Evolutionary conservation across 2,329 filamentous ascomycete genomes (phyloP).

Genomic region (Cladosporium sp.): DNA sequence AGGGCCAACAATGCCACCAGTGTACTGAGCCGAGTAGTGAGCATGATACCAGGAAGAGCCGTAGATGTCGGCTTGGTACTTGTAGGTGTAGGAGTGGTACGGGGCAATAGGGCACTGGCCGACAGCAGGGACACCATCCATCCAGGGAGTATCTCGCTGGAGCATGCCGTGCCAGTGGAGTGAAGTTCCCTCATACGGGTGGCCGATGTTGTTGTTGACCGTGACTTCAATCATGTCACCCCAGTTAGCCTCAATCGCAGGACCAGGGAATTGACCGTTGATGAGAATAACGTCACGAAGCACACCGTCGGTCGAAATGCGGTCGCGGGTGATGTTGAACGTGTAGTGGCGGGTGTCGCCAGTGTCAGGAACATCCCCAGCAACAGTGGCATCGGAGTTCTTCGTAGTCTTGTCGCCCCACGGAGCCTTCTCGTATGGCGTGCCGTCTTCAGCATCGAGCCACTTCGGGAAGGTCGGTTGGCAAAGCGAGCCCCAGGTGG

Average conservation of each 20-base stretch:
- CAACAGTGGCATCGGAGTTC: constrained; percentile 26
- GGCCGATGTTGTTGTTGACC: constrained; percentile 33
- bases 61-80: constrained; percentile 36
- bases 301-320: constrained; percentile 26
- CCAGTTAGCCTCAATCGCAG: constrained; percentile 34
- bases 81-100: constrained; percentile 36
- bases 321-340: constrained; percentile 21
- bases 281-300: constrained; percentile 19
- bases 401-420: constrained; percentile 26
- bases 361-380: constrained; percentile 24
- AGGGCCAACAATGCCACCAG: constrained; percentile 26
- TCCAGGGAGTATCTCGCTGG: constrained; percentile 32
- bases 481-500: constrained; percentile 20
- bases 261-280: constrained; percentile 24
- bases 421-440: constrained; percentile 16
- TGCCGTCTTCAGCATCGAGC: constrained; percentile 17
- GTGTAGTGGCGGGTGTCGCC: constrained; percentile 27
- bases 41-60: constrained; percentile 35
- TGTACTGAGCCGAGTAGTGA: constrained; percentile 33
- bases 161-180: constrained; percentile 42
- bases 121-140: constrained; percentile 40
- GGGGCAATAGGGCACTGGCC: constrained; percentile 41
- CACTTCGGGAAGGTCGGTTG: constrained; percentile 23
- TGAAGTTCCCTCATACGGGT: constrained; percentile 31
- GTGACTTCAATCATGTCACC: constrained; percentile 35